Base-by-base conservation (phyloP, 2,329 filamentous ascomycete species). In the Orbilia javanica region DNA sequence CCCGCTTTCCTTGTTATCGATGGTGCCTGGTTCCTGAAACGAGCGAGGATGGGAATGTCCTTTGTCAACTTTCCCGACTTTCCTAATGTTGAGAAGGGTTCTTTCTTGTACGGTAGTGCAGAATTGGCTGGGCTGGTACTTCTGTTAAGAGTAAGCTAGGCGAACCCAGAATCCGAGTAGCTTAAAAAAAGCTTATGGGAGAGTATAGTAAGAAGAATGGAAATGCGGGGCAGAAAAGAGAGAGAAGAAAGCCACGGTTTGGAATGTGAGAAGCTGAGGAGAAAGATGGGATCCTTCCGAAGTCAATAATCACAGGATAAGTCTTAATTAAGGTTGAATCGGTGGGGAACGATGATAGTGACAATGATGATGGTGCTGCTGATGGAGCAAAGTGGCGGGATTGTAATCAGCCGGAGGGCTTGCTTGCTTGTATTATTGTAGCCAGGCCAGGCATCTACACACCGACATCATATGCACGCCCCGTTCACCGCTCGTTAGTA, bases 201-300 rank as follows among this genome's bases (percentile, higher is more conserved):
- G n/a, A n/a, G n/a, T n/a, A n/a, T n/a, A 20, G 42, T 50, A 25
- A 42, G 34, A 22, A 29, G 15, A 36, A 8, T 31, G 15, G 18
- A 20, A 46, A 48, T 71, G 67, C 67, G 67, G 67, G 67, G 67
- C 67, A 64, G 27, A 55, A 60, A 71, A 42, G 53, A 18, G 36
- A 44, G 10, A 34, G 31, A 34, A 34, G 31, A 34, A 39, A 69
- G 67, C 67, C 67, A 55, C 44, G 31, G 44, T 36, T 63, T 39
- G 53, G 36, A 36, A 39, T 39, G 2, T 39, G 2, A 13, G 8
- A 10, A 29, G 15, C 13, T 20, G 13, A n/a, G 18, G n/a, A 34
- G 39, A 2, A 31, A 20, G 44, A 20, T 27, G 20, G 29, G 18
- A 34, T 53, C 15, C 11, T 44, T 55, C 48, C 34, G 50, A 55